Conservation (phyloP, 805 yeast genomes). For the Candida loeiensis region DNA sequence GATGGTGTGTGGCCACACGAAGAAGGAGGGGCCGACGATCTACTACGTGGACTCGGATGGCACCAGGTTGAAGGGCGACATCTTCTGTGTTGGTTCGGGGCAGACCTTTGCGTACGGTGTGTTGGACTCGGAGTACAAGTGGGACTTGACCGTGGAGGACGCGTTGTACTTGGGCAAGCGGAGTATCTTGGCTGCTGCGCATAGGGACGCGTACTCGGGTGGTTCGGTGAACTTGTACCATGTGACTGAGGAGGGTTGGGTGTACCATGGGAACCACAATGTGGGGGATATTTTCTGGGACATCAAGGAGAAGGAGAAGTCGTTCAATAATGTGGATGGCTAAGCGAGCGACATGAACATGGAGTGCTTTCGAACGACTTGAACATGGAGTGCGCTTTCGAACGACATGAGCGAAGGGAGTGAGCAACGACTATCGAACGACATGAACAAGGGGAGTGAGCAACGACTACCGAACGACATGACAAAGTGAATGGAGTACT, state of each 20-base stretch:
- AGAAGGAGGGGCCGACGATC: constrained; percentile 92
- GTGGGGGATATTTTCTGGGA: constrained; percentile 92
- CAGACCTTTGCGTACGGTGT: constrained; percentile 99
- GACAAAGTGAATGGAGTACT: background rate
- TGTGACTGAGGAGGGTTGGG: constrained; percentile 92
- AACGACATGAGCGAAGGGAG: background rate
- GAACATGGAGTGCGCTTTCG: too few relatives aligned
- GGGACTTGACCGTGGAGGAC: constrained; percentile 92
- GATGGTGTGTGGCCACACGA: constrained; percentile 96
- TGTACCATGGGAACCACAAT: constrained; percentile 90
- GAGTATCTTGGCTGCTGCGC: constrained; percentile 95
- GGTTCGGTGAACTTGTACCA: constrained; percentile 93
- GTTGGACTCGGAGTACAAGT: constrained; percentile 82
- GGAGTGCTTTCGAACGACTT: too few relatives aligned
- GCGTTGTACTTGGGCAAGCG: constrained; percentile 93
- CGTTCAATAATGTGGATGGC: constrained; percentile 76
- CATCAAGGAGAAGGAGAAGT: constrained; percentile 79
- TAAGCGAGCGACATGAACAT: constrained; percentile 16
- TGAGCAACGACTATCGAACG: too few relatives aligned
- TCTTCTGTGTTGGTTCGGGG: constrained; percentile 98
- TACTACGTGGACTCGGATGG: constrained; percentile 98
- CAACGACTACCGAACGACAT: too few relatives aligned
- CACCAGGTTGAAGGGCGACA: constrained; percentile 87
- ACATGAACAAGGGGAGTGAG: too few relatives aligned
- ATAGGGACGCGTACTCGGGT: constrained; percentile 97